phyloP scores from a whole-genome alignment of 495 filamentous ascomycete species.

The Talaromyces thailandensis region DNA sequence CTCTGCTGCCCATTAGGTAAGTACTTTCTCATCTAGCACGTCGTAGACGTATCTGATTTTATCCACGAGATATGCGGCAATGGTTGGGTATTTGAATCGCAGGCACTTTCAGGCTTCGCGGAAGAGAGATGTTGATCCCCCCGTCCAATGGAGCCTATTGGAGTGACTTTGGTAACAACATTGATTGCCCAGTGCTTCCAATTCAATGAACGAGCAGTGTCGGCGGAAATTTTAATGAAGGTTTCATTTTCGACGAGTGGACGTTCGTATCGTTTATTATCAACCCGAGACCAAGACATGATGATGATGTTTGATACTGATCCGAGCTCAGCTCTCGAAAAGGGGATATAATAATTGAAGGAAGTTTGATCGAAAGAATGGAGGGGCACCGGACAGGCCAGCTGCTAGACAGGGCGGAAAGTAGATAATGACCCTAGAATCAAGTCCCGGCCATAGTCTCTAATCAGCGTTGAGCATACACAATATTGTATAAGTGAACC shows the following conservation, averaged over 20 bases:
- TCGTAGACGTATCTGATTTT: slow-evolving; percentile 14
- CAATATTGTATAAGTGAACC: neutral
- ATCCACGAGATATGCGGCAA: slow-evolving; percentile 14
- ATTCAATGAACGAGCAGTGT: slow-evolving; percentile 13
- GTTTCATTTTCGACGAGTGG: slow-evolving; percentile 16
- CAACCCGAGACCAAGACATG: slow-evolving; percentile 2
- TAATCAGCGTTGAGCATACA: neutral
- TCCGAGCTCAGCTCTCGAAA: neutral
- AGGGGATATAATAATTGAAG: neutral
- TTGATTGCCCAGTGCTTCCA: slow-evolving; percentile 20
- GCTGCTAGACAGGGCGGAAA: too few species aligned
- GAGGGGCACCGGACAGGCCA: too few species aligned
- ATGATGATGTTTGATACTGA: neutral
- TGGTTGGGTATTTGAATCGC: slow-evolving; percentile 24
- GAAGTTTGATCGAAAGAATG: neutral
- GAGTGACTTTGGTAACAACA: slow-evolving; percentile 12
- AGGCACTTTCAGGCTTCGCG: slow-evolving; percentile 18
- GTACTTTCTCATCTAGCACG: slow-evolving; percentile 10
- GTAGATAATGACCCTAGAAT: too few species aligned
- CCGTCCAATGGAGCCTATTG: slow-evolving; percentile 4
- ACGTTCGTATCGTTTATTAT: neutral
- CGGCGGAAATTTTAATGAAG: slow-evolving; percentile 16
- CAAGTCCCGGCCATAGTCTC: too few species aligned
- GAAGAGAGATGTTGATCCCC: slow-evolving; percentile 9
- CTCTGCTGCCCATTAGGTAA: slow-evolving; percentile 18